Conservation (phyloP, 139 green algal genomes). For the Chlorella ohadii region DNA sequence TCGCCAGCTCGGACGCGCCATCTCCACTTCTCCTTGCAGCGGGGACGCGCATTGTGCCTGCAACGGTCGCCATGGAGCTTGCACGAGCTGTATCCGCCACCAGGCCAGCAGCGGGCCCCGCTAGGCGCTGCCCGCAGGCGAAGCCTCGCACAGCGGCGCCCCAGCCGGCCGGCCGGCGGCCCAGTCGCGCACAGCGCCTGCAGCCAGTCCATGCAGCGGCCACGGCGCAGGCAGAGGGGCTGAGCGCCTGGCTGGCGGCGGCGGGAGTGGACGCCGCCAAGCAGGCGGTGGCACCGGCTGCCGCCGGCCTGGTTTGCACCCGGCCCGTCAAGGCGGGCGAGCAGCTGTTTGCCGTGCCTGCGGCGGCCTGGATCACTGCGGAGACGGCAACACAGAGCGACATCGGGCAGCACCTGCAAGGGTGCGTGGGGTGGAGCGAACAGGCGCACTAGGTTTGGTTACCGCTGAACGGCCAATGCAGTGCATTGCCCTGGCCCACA, state of each 20-base stretch:
- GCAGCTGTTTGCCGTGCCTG: slow-evolving; percentile 47
- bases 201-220: background rate
- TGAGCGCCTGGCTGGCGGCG: slow-evolving; percentile 26
- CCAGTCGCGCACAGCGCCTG: background rate
- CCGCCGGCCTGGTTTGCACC: slow-evolving; percentile 21
- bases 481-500: too few species aligned
- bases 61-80: too few species aligned
- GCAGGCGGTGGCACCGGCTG: background rate
- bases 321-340: slow-evolving; percentile 34
- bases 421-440: background rate
- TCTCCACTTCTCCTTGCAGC: too few species aligned
- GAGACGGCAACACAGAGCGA: slow-evolving; percentile 23
- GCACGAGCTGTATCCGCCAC: too few species aligned
- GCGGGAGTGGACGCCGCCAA: slow-evolving; percentile 35
- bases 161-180: background rate
- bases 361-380: slow-evolving; percentile 52
- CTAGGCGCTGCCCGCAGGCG: background rate
- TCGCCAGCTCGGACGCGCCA: too few species aligned
- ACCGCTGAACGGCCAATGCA: too few species aligned
- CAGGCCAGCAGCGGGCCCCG: too few species aligned
- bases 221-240: background rate
- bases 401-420: slow-evolving; percentile 41
- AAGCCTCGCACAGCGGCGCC: slow-evolving; percentile 2
- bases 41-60: too few species aligned
- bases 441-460: too few species aligned